Conservation (phyloP, 2,329 filamentous ascomycete species). For the Trichoderma sp. region DNA sequence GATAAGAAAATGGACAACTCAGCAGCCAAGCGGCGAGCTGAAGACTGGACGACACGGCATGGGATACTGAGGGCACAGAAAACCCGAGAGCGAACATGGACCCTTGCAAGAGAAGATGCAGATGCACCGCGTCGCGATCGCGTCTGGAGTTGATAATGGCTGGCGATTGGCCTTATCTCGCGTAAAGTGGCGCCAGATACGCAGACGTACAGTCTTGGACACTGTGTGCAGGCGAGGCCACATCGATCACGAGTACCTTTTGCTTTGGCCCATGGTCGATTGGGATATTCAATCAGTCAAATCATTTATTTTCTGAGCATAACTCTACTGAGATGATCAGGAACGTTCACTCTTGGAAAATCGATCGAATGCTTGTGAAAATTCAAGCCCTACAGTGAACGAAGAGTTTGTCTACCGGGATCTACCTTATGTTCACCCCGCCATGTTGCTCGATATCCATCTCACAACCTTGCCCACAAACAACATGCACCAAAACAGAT, state of each 20-base stretch:
- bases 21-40: conserved; percentile 22
- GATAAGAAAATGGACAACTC: conserved; percentile 3
- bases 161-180: conserved; percentile 18
- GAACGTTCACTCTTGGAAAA: too few species aligned
- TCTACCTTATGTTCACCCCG: not conserved
- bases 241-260: not conserved
- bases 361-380: too few species aligned
- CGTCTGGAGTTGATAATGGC: conserved; percentile 23
- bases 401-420: not conserved
- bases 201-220: conserved; percentile 1
- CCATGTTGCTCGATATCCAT: conserved; percentile 30
- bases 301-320: too few species aligned
- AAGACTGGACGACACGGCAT: conserved; percentile 1
- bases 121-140: conserved; percentile 30
- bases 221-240: not conserved
- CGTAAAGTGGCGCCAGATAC: conserved; percentile 26
- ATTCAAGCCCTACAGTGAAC: too few species aligned
- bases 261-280: not conserved
- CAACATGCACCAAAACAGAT: conserved; percentile 31
- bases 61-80: not conserved
- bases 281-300: not conserved
- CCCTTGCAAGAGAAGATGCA: conserved; percentile 6
- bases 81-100: not conserved
- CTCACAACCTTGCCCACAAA: conserved; percentile 31
- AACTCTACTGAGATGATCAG: too few species aligned